Evolutionary conservation across 352 stramenopile genomes (phyloP), one percentile per base, ranked within the genome.

Genomic region (Peronospora farinosa): DNA sequence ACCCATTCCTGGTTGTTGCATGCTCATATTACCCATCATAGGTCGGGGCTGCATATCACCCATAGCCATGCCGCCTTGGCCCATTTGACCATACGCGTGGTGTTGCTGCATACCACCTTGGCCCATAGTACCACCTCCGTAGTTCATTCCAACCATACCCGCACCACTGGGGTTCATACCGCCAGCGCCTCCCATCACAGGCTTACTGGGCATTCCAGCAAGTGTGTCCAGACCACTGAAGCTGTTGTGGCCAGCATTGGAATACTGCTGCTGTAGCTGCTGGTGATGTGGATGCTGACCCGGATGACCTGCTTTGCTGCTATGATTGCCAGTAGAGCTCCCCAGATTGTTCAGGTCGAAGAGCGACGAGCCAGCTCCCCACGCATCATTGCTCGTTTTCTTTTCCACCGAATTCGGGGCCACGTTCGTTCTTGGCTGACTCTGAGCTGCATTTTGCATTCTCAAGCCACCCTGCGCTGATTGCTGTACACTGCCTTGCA

Each of bases 171-270:
- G 40, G 56, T 79, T 79, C 70, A 83, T 86, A 30, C 62, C 60
- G 25, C 65, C 60, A 39, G 44, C 57, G 19, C 54, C 59, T 47
- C 72, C 71, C 55, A 79, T 80, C 13, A 64, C 67, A 27, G 69
- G 72, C 52, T 84, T 88, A 60, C 57, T 88, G 5, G 81, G 81
- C 69, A 92, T 72, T 6, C 81, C 81, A 7, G 81, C 81, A 25
- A 92, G 71, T 3, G 77, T 90, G 60, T 92, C 81, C 36, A 92
- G 49, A 23, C 81, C 81, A 47, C 69, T 86, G 62, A 92, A 92
- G 60, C 81, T 92, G 65, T 86, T 88, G 37, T 41, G 53, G 16
- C 57, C 42, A 40, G 74, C 66, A 21, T 55, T 67, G 12, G 52
- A 45, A 36, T 64, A 41, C 56, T 67, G n/a, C 49, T 56, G 19